phyloP scores from a whole-genome alignment of 2,329 filamentous ascomycete genomes.

The Botrytis cinerea region DNA sequence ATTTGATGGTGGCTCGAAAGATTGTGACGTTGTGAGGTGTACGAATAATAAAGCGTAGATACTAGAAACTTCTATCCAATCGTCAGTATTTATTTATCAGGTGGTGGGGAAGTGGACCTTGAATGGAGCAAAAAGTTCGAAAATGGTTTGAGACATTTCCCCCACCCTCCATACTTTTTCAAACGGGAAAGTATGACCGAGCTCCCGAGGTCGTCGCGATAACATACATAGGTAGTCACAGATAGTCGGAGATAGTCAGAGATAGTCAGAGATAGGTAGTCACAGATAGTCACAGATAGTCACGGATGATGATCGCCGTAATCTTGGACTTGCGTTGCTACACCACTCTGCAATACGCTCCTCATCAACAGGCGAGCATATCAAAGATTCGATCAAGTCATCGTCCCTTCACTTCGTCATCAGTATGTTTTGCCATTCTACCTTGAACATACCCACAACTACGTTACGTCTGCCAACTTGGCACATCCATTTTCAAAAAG shows the following conservation, averaged over 20 bases:
- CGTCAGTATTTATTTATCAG: neutral
- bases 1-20: neutral
- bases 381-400: neutral
- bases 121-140: neutral
- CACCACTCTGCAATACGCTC: neutral
- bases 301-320: neutral
- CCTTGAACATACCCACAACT: neutral
- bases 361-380: neutral
- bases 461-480: neutral
- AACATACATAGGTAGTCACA: neutral
- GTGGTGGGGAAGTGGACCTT: neutral
- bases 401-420: neutral
- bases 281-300: neutral
- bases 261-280: neutral
- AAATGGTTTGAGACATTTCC: neutral
- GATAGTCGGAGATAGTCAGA: neutral
- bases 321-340: neutral
- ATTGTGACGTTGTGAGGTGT: neutral
- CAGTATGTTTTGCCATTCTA: neutral
- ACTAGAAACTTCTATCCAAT: neutral
- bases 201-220: neutral
- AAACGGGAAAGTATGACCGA: conserved; percentile 6
- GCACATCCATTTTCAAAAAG: neutral
- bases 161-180: neutral
- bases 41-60: neutral